Conservation (phyloP, 805 yeast genomes). For the Zygosaccharomyces lentus region DNA sequence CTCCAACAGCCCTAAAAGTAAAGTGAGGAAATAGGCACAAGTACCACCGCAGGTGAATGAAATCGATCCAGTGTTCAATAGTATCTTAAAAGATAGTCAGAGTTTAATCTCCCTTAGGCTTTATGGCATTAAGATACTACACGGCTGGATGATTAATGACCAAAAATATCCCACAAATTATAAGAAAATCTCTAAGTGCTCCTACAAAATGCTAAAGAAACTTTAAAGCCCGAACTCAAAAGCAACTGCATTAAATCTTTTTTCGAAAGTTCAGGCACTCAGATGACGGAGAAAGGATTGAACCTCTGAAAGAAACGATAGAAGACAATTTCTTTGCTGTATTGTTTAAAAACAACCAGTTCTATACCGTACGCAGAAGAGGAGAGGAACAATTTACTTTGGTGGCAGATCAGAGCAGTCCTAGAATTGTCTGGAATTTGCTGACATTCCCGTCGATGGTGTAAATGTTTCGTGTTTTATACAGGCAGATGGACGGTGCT, state of each 20-base stretch:
- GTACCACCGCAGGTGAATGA: constrained; percentile 59
- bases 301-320: constrained; percentile 42
- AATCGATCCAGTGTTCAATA: constrained; percentile 65
- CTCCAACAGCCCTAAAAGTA: constrained; percentile 27
- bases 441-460: constrained; percentile 63
- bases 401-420: constrained; percentile 56
- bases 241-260: constrained; percentile 42
- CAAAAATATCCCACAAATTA: constrained; percentile 33
- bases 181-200: constrained; percentile 38
- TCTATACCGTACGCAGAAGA: constrained; percentile 61
- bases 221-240: constrained; percentile 33
- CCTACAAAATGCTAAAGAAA: constrained; percentile 59
- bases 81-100: constrained; percentile 50
- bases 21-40: constrained; percentile 43
- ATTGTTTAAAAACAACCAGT: constrained; percentile 87
- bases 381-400: constrained; percentile 53
- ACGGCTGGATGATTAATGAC: constrained; percentile 74
- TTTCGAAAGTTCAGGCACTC: constrained; percentile 62
- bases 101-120: constrained; percentile 54
- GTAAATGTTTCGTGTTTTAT: constrained; percentile 59
- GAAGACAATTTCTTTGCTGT: constrained; percentile 55
- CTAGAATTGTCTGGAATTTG: constrained; percentile 79
- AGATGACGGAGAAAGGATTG: constrained; percentile 69
- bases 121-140: constrained; percentile 60
- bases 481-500: constrained; percentile 53